Base-by-base conservation (phyloP, 768 basidiomycete genomes). In the Vishniacozyma victoriae region DNA sequence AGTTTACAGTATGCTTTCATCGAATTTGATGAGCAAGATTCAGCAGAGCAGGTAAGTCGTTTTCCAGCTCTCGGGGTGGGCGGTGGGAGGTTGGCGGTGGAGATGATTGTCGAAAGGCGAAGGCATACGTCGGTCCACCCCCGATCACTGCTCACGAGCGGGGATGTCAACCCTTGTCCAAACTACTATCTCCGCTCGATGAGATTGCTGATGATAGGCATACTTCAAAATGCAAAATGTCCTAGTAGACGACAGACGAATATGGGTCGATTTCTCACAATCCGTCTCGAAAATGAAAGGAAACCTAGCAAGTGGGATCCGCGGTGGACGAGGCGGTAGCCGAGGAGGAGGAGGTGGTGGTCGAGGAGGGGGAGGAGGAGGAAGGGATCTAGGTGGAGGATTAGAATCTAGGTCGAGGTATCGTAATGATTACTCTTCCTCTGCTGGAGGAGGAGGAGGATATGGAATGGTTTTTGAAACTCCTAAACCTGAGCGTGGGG, bases 221-320 rank as follows among this genome's bases (percentile, higher is more conserved):
- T 99, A 97, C 72, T 92, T 97, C 76, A 99, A 97, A 72, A 99
- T 99, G 95, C 95, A 97, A 70, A 97, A 97, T 62, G 95, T 97
- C 0, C 76, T 99, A 11, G 86, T 99, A 12, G 95, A 99, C 67
- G 95, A 99, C 14, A 48, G 64, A 13, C 82, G 95, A 12, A 97
- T 99, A 63, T 97, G 93, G 89, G 93, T 99, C 54, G 95, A 97
- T 73, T 97, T 99, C 77, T 92, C 89, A 6, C 91, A 97, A 77
- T 95, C 92, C 13, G 93, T 99, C 41, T 85, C 91, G 3, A 84
- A 85, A 41, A 73, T 88, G 41, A 92, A 93, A 68, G 81, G 75
- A 9, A 69, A 87, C 3, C 90, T 88, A 73, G 76, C 85, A 49
- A 79, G 84, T 47, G 53, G 57, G 3, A 44, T 44, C 12, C 60